Base-by-base conservation (phyloP, 2,329 filamentous ascomycete species). In the Ophiostoma sp. region DNA sequence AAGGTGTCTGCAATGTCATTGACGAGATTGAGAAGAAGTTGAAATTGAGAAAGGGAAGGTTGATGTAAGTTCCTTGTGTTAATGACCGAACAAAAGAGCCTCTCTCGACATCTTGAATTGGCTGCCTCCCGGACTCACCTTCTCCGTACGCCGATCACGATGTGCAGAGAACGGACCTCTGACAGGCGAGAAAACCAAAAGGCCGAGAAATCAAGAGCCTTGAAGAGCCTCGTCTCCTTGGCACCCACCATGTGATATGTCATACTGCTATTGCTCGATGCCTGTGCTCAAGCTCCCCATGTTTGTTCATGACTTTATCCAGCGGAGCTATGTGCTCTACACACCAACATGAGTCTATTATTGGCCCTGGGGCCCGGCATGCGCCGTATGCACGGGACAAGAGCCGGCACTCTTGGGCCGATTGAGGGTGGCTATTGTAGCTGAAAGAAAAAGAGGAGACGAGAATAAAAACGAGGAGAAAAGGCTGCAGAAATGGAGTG, bases 401-500 rank as follows among this genome's bases (percentile, higher is more conserved):
- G 15, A 5, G 39, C 68, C 68, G 48, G 68, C 50, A 45, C 28
- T 42, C 69, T 2, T 70, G 48, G 48, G 31, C 52, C 33, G 59
- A 64, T 71, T 31, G 36, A 68, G 72, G 61, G 45, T 63, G 72
- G 61, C 61, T 61, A 57, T 50, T 17, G 50, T 50, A 73, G 69
- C 69, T 73, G 69, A 71, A 61, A 52, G 42, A 48, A 36, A 48
- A 33, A 4, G 28, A 52, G 36, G 33, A 64, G 36, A 64, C 11
- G 57, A 42, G 33, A n/a, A 25, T n/a, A 52, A 25, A 42, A 39
- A 64, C 12, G 33, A 45, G 61, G 61, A 45, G 36, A 66, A 42
- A 15, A 28, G 11, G n/a, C 9, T 33, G 25, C 64, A 9, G 42
- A 12, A 55, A 15, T 19, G 42, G 12, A 48, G 15, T 19, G 15